phyloP scores from a whole-genome alignment of 1,139 yeast species.

The Geotrichum aggregatum region DNA sequence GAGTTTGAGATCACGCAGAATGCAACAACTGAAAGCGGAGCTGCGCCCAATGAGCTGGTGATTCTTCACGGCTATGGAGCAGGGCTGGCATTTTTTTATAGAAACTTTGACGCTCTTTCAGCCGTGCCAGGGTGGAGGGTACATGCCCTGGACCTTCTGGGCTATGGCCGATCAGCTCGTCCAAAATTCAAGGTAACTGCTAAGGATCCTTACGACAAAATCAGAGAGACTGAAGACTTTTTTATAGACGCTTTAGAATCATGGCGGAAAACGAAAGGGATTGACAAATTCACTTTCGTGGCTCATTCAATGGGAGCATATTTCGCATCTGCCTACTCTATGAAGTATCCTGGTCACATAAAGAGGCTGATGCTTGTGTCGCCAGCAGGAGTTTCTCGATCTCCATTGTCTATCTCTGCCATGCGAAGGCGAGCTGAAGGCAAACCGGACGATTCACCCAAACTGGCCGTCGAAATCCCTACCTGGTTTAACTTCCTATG shows the following conservation, averaged over 20 bases:
- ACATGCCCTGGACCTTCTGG: constrained; percentile 77
- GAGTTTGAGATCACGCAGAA: constrained; percentile 47
- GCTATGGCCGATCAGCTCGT: constrained; percentile 76
- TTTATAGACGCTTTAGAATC: constrained; percentile 74
- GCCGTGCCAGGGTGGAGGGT: constrained; percentile 44
- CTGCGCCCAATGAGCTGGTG: constrained; percentile 49
- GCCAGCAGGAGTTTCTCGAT: constrained; percentile 74
- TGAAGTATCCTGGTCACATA: constrained; percentile 64
- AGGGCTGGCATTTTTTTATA: constrained; percentile 76
- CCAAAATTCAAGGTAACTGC: constrained; percentile 46
- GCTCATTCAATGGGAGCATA: constrained; percentile 97
- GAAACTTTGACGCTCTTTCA: constrained; percentile 57
- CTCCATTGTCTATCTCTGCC: constrained; percentile 32
- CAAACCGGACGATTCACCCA: not conserved
- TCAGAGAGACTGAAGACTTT: constrained; percentile 59
- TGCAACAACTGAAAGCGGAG: constrained; percentile 17
- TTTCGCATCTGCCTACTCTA: constrained; percentile 70
- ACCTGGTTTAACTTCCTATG: constrained; percentile 28
- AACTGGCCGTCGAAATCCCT: constrained; percentile 14
- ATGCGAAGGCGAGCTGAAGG: constrained; percentile 1
- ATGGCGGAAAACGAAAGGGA: constrained; percentile 62
- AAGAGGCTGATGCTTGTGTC: constrained; percentile 67
- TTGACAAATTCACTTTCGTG: constrained; percentile 60
- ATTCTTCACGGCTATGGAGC: constrained; percentile 93
- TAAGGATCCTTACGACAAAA: constrained; percentile 28